Conservation (phyloP, 2,329 filamentous ascomycete species). For the Fusarium xylarioides region DNA sequence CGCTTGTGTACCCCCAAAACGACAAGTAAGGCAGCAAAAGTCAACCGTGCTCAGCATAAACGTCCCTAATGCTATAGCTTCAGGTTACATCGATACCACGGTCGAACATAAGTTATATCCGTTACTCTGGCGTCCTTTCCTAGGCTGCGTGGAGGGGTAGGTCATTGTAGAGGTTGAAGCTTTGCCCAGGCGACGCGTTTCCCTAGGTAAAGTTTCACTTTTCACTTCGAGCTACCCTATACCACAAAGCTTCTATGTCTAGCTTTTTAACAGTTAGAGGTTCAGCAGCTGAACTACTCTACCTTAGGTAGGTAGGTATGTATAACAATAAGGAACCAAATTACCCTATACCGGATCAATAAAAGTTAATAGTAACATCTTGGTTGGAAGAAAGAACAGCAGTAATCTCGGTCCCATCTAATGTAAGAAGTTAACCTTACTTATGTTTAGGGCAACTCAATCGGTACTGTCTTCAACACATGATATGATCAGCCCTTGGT, state of each 20-base stretch:
- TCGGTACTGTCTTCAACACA: background rate
- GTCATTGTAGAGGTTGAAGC: background rate
- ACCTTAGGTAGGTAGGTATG: too few species aligned
- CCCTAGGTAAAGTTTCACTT: background rate
- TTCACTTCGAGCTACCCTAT: constrained; percentile 10
- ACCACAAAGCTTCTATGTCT: background rate
- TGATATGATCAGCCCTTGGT: background rate
- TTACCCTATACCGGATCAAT: too few species aligned
- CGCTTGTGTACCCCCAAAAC: background rate
- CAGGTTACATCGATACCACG: background rate
- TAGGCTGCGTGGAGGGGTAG: background rate
- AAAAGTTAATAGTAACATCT: background rate
- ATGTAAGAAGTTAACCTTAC: background rate
- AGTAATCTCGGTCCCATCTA: background rate
- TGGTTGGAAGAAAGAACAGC: background rate
- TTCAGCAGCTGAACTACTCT: background rate
- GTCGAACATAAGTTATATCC: background rate
- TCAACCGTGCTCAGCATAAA: background rate
- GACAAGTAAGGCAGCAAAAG: background rate
- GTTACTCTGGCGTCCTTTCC: background rate
- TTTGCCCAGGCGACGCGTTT: background rate
- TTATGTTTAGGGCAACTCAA: background rate
- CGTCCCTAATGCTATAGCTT: background rate
- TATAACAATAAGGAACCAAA: background rate
- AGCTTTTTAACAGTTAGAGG: background rate